Conservation (phyloP, 1,139 yeast species). For the Nakaseomyces kungkrabaensis region DNA sequence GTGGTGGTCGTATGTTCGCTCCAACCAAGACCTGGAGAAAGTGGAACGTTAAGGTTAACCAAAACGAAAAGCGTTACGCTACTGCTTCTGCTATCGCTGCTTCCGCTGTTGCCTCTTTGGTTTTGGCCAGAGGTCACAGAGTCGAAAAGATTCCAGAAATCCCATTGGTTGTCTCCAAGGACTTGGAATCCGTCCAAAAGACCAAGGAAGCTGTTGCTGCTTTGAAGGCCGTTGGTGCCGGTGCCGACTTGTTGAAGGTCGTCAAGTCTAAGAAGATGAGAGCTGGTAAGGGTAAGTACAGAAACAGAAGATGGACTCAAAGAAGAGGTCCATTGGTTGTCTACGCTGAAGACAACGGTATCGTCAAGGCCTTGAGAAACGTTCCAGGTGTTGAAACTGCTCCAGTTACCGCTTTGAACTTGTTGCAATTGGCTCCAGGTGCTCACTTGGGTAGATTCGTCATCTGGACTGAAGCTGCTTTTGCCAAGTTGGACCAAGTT, state of each 20-base stretch:
- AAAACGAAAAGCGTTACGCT: slow-evolving; percentile 99
- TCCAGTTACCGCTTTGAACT: slow-evolving; percentile 84
- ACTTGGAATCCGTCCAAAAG: slow-evolving; percentile 85
- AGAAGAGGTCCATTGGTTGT: slow-evolving; percentile 99
- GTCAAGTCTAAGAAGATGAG: slow-evolving; percentile 97
- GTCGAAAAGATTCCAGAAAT: slow-evolving; percentile 97
- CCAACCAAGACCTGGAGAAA: slow-evolving; percentile 99
- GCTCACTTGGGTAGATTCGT: slow-evolving; percentile 99
- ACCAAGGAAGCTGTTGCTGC: slow-evolving; percentile 98
- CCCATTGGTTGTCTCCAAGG: slow-evolving; percentile 95
- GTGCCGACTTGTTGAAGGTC: slow-evolving; percentile 96
- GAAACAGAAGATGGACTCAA: slow-evolving; percentile 99
- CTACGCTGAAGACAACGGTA: slow-evolving; percentile 95
- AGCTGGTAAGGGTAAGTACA: slow-evolving; percentile 99
- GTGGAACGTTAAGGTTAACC: slow-evolving; percentile 99
- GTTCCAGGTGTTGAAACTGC: slow-evolving; percentile 99
- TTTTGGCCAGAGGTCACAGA: slow-evolving; percentile 99
- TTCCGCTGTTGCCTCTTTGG: slow-evolving; percentile 95
- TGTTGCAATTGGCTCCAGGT: slow-evolving; percentile 99
- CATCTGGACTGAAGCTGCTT: slow-evolving; percentile 99
- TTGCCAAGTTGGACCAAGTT: slow-evolving; percentile 91
- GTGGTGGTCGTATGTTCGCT: slow-evolving; percentile 99
- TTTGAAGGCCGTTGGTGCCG: slow-evolving; percentile 98
- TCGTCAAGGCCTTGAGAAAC: slow-evolving; percentile 98
- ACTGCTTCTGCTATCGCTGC: slow-evolving; percentile 99